Evolutionary conservation across 345 rosid genomes (phyloP).

Genomic region (Salix viminalis): DNA sequence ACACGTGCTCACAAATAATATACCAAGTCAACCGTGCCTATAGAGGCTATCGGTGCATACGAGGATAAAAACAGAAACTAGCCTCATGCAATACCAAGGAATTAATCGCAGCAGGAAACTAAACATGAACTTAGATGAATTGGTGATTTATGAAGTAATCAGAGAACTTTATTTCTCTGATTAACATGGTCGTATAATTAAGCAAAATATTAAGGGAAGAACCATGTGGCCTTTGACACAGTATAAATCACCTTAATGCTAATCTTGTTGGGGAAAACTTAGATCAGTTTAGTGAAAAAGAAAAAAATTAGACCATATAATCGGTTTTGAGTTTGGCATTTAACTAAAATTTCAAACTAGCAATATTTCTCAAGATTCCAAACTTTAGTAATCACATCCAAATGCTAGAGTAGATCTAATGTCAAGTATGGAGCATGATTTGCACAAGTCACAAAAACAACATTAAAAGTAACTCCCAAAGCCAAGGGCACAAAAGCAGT

Average conservation of each 20-base stretch:
- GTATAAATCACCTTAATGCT: not conserved
- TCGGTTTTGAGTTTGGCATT: not conserved
- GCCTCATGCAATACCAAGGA: not conserved
- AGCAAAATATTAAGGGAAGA: not conserved
- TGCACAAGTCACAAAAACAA: not conserved
- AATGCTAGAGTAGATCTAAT: not conserved
- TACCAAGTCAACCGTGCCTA: not conserved
- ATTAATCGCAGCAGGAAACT: not conserved
- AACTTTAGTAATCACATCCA: not conserved
- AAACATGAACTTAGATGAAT: not conserved
- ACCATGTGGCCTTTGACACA: not conserved
- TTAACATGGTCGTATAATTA: not conserved
- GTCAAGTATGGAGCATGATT: not conserved
- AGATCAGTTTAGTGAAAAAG: not conserved
- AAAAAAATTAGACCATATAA: not conserved
- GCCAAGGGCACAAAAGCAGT: slow-evolving; percentile 10
- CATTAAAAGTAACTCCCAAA: not conserved
- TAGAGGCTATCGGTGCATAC: not conserved
- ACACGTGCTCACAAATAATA: not conserved
- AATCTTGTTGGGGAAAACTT: not conserved
- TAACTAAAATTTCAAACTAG: not conserved
- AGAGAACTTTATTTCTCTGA: not conserved
- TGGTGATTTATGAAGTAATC: not conserved
- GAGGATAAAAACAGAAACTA: not conserved
- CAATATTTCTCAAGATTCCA: not conserved